Evolutionary conservation across 2,329 filamentous ascomycete species (phyloP), one percentile per base, ranked within the genome.

Genomic region (Alternaria tenuissima): DNA sequence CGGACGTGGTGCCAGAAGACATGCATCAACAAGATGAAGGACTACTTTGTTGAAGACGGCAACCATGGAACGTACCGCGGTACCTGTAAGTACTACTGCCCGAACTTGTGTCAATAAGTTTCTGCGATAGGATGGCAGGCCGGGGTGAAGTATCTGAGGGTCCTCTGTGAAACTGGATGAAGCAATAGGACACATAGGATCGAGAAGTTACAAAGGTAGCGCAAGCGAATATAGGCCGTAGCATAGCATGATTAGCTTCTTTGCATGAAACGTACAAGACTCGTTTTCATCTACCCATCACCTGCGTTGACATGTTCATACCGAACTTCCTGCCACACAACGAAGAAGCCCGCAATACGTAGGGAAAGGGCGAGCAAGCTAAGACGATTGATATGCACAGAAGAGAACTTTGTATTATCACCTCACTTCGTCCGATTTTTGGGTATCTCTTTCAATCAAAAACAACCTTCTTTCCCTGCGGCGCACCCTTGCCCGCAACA

Each of bases 391-490:
- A 22, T 1, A 36, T 41, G 32, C 22, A 43, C 4, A 28, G 11
- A 38, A 36, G 12, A 38, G 18, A 38, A 5, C 4, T 12, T 18
- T 8, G 2, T 22, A 7, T 12, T 26, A 36, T 0, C 46, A 36
- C 16, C 0, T 11, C 12, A 18, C 7, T 1, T 36, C 20, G 20
- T 26, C 26, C 30, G 20, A 16, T 2, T 24, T 11, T 38, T 44
- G 59, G 57, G 57, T 60, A 66, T 66, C 48, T 75, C 39, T 14
- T 26, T 56, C 36, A 89, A 74, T 88, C 86, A 77, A 90, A 90
- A 7, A 83, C 82, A 51, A 89, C 82, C 79, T 88, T 89, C 80
- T 86, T 89, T 26, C 87, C 87, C 56, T 22, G 30, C 14, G 81
- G 72, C 64, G 88, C 87, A n/a, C 81, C 74, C 43, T 34, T 24